phyloP scores from a whole-genome alignment of 768 basidiomycete species.

The Leucocoprinus leucothites region DNA sequence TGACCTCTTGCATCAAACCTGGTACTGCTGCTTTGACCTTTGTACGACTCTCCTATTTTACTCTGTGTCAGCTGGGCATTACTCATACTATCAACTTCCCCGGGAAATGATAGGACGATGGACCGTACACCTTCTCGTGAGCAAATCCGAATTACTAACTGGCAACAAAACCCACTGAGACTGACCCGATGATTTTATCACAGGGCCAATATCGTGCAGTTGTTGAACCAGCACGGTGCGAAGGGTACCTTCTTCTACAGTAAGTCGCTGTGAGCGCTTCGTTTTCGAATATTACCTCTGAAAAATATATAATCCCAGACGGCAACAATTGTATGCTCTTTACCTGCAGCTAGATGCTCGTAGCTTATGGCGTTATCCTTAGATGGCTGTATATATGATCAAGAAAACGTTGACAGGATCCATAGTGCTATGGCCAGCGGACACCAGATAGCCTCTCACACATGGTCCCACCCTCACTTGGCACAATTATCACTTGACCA shows the following conservation, averaged over 20 bases:
- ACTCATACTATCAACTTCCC: constrained; percentile 1
- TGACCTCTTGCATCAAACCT: not conserved
- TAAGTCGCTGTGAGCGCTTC: too few species aligned
- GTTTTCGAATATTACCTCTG: too few species aligned
- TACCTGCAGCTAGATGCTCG: not conserved
- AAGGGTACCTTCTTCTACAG: constrained; percentile 32
- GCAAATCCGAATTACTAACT: not conserved
- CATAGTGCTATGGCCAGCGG: constrained; percentile 27
- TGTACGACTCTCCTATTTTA: not conserved
- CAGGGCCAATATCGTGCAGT: constrained; percentile 20
- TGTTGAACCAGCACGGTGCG: constrained; percentile 21
- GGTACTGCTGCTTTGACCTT: constrained; percentile 9
- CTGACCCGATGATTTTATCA: not conserved
- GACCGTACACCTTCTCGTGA: constrained; percentile 36
- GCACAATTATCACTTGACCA: constrained; percentile 25
- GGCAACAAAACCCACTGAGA: not conserved
- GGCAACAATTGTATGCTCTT: constrained; percentile 26
- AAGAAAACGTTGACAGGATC: constrained; percentile 23
- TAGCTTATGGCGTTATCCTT: not conserved
- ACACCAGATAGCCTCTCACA: constrained; percentile 33
- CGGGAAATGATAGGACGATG: constrained; percentile 33
- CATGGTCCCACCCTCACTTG: constrained; percentile 31
- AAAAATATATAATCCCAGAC: constrained; percentile 14
- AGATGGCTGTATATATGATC: constrained; percentile 32
- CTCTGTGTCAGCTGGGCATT: too few species aligned